Conservation (phyloP, 2,329 filamentous ascomycete genomes). For the Pseudogymnoascus sp. region DNA sequence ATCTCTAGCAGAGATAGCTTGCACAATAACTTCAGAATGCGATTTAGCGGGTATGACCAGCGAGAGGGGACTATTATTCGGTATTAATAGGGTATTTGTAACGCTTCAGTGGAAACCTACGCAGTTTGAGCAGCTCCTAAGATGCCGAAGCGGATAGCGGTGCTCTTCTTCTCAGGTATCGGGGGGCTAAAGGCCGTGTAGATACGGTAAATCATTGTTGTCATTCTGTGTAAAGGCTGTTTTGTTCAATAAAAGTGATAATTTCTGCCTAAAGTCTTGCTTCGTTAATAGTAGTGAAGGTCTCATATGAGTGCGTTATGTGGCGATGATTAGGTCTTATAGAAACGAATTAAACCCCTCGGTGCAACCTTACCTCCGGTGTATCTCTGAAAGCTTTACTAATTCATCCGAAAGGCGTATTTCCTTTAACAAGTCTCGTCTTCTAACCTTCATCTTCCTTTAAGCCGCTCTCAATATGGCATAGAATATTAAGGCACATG, state of each 20-base stretch:
- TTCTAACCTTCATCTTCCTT: background rate
- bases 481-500: background rate
- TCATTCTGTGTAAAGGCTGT: slow-evolving; percentile 9
- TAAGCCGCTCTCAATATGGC: background rate
- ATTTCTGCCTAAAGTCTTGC: background rate
- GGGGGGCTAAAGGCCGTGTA: slow-evolving; percentile 10
- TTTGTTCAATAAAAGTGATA: background rate
- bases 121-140: slow-evolving; percentile 14
- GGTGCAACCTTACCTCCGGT: background rate
- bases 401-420: background rate
- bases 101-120: slow-evolving; percentile 10
- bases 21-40: slow-evolving; percentile 44
- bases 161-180: slow-evolving; percentile 3
- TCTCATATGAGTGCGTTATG: background rate
- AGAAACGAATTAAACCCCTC: background rate
- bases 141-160: slow-evolving; percentile 14
- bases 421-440: background rate
- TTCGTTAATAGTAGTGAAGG: background rate
- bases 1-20: slow-evolving; percentile 43
- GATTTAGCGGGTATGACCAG: slow-evolving; percentile 40
- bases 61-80: slow-evolving; percentile 28
- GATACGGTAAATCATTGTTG: slow-evolving; percentile 9
- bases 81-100: background rate
- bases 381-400: background rate
- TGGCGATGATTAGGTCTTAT: background rate